Conservation (phyloP, 768 basidiomycete species). For the Tulasnella sp. region DNA sequence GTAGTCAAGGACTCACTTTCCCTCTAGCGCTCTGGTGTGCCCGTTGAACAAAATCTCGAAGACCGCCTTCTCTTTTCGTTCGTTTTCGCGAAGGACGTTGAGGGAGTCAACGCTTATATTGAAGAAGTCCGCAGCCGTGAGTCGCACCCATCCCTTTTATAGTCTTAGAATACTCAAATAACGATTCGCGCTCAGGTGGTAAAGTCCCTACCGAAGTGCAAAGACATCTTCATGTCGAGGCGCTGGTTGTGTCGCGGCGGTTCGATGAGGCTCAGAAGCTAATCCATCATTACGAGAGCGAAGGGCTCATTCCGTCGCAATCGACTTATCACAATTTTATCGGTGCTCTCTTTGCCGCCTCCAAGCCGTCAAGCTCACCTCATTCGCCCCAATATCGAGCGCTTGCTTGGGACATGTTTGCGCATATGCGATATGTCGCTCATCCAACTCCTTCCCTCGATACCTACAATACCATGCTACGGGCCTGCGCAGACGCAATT, state of each 20-base stretch:
- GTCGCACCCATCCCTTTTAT: slow-evolving; percentile 29
- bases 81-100: slow-evolving; percentile 47
- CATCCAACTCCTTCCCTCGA: slow-evolving; percentile 71
- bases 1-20: background rate
- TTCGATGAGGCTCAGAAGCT: slow-evolving; percentile 61
- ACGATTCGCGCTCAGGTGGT: slow-evolving; percentile 28
- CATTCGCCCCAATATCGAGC: slow-evolving; percentile 50
- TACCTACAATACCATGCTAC: slow-evolving; percentile 83
- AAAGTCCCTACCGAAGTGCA: slow-evolving; percentile 45
- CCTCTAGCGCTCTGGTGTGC: slow-evolving; percentile 44
- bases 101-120: slow-evolving; percentile 48
- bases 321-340: slow-evolving; percentile 71
- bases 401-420: slow-evolving; percentile 90
- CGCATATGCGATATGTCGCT: slow-evolving; percentile 94
- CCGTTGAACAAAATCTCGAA: slow-evolving; percentile 45
- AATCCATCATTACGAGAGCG: slow-evolving; percentile 68
- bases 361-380: slow-evolving; percentile 32
- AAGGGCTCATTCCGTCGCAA: slow-evolving; percentile 62
- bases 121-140: slow-evolving; percentile 46
- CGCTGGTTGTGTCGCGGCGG: slow-evolving; percentile 48
- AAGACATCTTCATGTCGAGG: slow-evolving; percentile 63
- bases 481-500: slow-evolving; percentile 64
- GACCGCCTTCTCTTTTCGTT: slow-evolving; percentile 51
- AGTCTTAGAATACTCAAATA: background rate
- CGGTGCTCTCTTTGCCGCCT: slow-evolving; percentile 49